These are phyloP conservation scores for Ceratobasidium sp. DNA, from an alignment of 1,284 basidiomycete species.

Conservation along the genomic window DNA sequence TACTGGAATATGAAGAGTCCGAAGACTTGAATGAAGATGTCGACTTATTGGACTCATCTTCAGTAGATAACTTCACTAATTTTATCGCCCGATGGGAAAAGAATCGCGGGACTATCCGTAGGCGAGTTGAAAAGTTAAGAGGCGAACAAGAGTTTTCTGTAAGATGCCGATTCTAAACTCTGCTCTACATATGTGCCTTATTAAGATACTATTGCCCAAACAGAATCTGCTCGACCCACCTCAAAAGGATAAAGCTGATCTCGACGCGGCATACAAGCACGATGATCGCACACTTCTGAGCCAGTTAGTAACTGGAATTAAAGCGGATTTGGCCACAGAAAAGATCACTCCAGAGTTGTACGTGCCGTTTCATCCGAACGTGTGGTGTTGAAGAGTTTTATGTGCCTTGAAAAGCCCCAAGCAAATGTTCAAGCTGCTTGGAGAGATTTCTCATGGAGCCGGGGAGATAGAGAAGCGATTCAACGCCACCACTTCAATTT, in stretches of 20 bases:
- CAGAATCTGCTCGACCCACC: not conserved
- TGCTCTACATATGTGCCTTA: no score
- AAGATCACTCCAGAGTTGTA: not conserved
- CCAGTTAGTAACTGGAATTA: not conserved
- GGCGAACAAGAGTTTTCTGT: not conserved
- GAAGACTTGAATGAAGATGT: slow-evolving; percentile 1
- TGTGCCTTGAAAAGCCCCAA: not conserved
- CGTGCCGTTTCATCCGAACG: not conserved
- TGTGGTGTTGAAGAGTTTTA: not conserved
- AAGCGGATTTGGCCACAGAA: not conserved
- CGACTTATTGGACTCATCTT: not conserved
- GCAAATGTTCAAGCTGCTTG: not conserved
- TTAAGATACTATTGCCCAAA: no score
- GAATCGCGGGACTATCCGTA: not conserved
- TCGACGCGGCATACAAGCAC: slow-evolving; percentile 6
- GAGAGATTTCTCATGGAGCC: not conserved
- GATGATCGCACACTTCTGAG: slow-evolving; percentile 10
- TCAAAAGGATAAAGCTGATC: not conserved
- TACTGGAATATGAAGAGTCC: not conserved
- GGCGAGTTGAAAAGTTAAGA: not conserved
- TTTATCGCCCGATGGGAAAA: slow-evolving; percentile 21
- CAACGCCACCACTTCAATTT: not conserved
- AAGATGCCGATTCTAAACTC: not conserved
- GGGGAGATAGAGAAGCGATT: not conserved
- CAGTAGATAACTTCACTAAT: not conserved